Base-by-base conservation (phyloP, 1,284 basidiomycete genomes). In the Irpex sp. region DNA sequence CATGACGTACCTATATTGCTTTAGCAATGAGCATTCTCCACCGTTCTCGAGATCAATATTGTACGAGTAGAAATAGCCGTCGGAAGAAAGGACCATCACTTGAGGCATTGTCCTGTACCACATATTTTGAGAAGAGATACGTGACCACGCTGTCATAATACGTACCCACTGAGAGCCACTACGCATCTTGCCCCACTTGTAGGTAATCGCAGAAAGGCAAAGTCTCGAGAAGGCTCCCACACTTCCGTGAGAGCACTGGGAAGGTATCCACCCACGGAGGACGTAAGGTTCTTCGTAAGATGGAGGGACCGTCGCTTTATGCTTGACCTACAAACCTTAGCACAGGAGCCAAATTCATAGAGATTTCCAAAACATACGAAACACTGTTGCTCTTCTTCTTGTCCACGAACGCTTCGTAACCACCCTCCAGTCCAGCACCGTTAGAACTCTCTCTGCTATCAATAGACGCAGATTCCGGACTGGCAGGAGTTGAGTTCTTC, bases 161-260 rank as follows among this genome's bases (percentile, higher is more conserved):
- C 91, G 72, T 72, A 95, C 91, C 89, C 87, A 73, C 90, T 93
- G 64, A 97, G 77, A 0, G 93, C 95, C 34, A 96, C 94, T 11
- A 96, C 88, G 70, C 90, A 94, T 60, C 92, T 80, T 15, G 86
- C 87, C 4, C 93, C 93, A 54, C 85, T 86, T 0, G 85, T 85
- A n/a, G 96, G 94, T 38, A 99, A 77, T 72, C 94, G 90, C 65
- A 98, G 80, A 74, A 87, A 96, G 0, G 97, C 97, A 75, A 99
- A 99, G 74, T 98, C 97, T 3, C 97, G 82, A 57, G 92, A 85
- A 0, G 97, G 97, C 72, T 99, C 97, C 96, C 96, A 99, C 80
- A 98, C 91, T 74, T 98, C 96, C 8, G 96, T 94, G 44, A 99
- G 76, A 1, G 94, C 89, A 68, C 91, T 91, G 0, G 97, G 97